Conservation (phyloP, 805 yeast species). For the Nakazawaea anatomiae region DNA sequence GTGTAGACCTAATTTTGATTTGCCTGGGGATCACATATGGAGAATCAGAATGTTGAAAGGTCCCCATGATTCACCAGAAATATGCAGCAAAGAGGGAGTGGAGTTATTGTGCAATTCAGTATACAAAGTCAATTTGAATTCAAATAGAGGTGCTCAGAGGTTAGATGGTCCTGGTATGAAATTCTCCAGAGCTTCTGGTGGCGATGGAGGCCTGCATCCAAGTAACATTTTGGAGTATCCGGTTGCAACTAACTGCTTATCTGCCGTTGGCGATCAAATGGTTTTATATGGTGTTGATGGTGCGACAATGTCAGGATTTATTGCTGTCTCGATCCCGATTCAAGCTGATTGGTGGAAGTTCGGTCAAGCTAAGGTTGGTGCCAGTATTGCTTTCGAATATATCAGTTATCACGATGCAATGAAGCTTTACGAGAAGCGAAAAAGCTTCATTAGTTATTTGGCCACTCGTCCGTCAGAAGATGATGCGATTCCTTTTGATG, state of each 20-base stretch:
- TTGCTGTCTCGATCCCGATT: conserved; percentile 20
- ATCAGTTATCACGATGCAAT: conserved; percentile 20
- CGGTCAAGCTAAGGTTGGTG: conserved; percentile 25
- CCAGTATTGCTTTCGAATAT: conserved; percentile 16
- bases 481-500: conserved; percentile 12
- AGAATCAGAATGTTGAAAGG: conserved; percentile 20
- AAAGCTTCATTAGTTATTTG: conserved; percentile 14
- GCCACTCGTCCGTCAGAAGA: conserved; percentile 11
- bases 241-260: conserved; percentile 23
- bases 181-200: conserved; percentile 19
- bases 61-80: conserved; percentile 25
- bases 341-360: conserved; percentile 26
- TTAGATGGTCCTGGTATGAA: conserved; percentile 23
- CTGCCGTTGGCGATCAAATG: conserved; percentile 21
- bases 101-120: conserved; percentile 15
- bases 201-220: conserved; percentile 27
- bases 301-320: conserved; percentile 24
- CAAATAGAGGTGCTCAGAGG: conserved; percentile 24
- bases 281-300: conserved; percentile 25
- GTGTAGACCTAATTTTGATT: conserved; percentile 14
- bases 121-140: conserved; percentile 21
- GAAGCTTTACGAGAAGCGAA: conserved; percentile 21
- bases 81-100: conserved; percentile 19
- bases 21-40: conserved; percentile 14
- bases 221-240: conserved; percentile 23